Percentiles rank a stretch among this genome's conserved stretches.
Conservation (phyloP, 2,329 filamentous ascomycete species). For the Nigrograna mackinnonii region DNA sequence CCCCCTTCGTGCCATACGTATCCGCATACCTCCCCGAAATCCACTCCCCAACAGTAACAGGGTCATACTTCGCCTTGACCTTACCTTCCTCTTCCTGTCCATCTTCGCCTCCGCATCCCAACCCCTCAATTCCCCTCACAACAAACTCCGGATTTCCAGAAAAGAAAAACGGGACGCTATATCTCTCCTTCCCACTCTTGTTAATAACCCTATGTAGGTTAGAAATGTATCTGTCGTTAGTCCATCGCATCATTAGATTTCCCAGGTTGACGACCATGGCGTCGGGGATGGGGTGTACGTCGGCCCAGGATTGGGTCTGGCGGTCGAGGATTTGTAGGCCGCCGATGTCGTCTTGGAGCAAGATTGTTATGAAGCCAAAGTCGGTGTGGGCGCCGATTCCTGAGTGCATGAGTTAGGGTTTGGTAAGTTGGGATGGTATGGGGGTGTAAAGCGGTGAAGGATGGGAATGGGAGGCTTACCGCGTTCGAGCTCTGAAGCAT, state of each 20-base stretch:
- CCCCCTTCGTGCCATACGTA: no score
- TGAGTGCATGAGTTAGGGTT: constrained; percentile 8
- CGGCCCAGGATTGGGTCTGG: constrained; percentile 37
- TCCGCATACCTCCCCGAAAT: no score
- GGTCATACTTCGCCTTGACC: no score
- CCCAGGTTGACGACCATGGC: constrained; percentile 41
- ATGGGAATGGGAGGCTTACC: no score
- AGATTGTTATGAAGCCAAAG: constrained; percentile 12
- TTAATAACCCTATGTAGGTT: constrained; percentile 40
- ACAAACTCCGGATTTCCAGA: no score
- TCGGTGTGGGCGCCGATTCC: constrained; percentile 20
- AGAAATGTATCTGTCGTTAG: constrained; percentile 32
- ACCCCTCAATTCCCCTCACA: no score
- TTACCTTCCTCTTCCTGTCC: no score
- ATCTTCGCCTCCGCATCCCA: no score
- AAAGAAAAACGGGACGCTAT: constrained; percentile 39
- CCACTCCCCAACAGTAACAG: no score
- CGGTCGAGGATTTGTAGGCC: constrained; percentile 38
- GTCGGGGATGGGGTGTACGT: constrained; percentile 30
- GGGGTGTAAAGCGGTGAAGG: no score
- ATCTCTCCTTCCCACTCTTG: constrained; percentile 30
- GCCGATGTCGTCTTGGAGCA: constrained; percentile 9
- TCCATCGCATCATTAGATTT: constrained; percentile 35
- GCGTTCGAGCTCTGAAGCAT: no score
- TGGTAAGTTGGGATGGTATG: no score